Conservation (phyloP, 192 early-diverging fungal species). For the Allomyces macrogynus region DNA sequence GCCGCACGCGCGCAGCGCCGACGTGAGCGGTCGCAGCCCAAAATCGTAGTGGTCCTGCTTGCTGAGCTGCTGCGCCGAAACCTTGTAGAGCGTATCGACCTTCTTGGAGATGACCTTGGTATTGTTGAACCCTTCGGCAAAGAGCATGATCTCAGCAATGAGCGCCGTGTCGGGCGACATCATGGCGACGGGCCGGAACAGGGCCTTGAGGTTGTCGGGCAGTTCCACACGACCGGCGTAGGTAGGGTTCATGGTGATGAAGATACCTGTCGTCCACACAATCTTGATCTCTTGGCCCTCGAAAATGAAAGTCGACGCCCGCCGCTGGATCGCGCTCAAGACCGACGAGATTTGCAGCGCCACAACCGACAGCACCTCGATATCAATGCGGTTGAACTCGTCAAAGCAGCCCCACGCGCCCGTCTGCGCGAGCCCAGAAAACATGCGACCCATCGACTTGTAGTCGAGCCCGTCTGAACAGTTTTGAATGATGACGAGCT, state of each 20-base stretch:
- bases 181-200: conserved; percentile 98
- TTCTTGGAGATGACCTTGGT: conserved; percentile 85
- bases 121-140: conserved; percentile 94
- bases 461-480: conserved; percentile 99
- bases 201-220: conserved; percentile 96
- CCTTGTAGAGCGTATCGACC: conserved; percentile 88
- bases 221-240: conserved; percentile 96
- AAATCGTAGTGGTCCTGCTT: conserved; percentile 98
- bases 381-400: conserved; percentile 98
- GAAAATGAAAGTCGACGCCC: conserved; percentile 53
- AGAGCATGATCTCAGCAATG: conserved; percentile 99
- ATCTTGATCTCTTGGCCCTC: conserved; percentile 78
- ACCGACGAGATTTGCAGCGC: conserved; percentile 98
- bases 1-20: conserved; percentile 91
- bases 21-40: conserved; percentile 92
- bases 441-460: conserved; percentile 99
- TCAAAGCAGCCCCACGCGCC: conserved; percentile 99
- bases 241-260: conserved; percentile 98
- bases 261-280: conserved; percentile 79
- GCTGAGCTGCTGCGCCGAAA: conserved; percentile 85
- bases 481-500: conserved; percentile 96
- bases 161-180: conserved; percentile 90
- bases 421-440: conserved; percentile 93
- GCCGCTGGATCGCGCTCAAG: conserved; percentile 30
- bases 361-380: conserved; percentile 91